Percentiles rank a stretch among this genome's conserved stretches.
phyloP scores from a whole-genome alignment of 2,329 filamentous ascomycete genomes.

The Colletotrichum sidae region DNA sequence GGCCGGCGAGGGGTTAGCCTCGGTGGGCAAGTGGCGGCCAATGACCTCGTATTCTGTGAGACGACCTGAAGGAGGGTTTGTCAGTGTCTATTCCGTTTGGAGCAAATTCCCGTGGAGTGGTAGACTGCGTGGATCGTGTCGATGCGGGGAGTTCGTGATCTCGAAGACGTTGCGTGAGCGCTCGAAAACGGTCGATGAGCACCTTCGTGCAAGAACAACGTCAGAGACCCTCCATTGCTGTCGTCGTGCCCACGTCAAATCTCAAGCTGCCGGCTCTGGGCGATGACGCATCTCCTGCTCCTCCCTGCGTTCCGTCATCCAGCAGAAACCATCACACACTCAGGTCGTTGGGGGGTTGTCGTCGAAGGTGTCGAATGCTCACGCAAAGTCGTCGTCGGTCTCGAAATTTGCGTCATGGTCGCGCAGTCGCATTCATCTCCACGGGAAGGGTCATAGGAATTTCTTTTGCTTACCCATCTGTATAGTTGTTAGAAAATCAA shows the following conservation, averaged over 20 bases:
- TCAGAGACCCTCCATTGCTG: too few relatives aligned
- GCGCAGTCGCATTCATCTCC: constrained; percentile 21
- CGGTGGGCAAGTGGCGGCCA: constrained; percentile 97
- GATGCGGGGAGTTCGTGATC: too few relatives aligned
- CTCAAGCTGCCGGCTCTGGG: too few relatives aligned
- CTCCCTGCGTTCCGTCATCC: too few relatives aligned
- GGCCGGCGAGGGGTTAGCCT: constrained; percentile 96
- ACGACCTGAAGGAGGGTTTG: constrained; percentile 77
- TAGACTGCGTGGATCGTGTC: too few relatives aligned
- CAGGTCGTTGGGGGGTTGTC: constrained; percentile 38
- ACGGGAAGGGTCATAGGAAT: constrained; percentile 25
- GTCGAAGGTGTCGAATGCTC: constrained; percentile 1
- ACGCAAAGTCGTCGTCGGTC: constrained; percentile 28
- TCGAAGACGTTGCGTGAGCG: too few relatives aligned
- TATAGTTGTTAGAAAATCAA: constrained; percentile 51
- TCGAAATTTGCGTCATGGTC: constrained; percentile 19
- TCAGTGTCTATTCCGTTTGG: constrained; percentile 27
- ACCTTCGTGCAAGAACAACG: too few relatives aligned
- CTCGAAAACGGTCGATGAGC: too few relatives aligned
- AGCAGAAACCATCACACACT: too few relatives aligned
- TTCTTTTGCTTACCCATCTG: constrained; percentile 71
- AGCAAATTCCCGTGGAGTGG: too few relatives aligned
- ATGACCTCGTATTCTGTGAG: constrained; percentile 99
- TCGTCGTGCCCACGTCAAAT: too few relatives aligned
- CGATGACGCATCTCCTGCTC: too few relatives aligned